Evolutionary conservation across 2,329 filamentous ascomycete genomes (phyloP).

Genomic region (Cercospora sp.): DNA sequence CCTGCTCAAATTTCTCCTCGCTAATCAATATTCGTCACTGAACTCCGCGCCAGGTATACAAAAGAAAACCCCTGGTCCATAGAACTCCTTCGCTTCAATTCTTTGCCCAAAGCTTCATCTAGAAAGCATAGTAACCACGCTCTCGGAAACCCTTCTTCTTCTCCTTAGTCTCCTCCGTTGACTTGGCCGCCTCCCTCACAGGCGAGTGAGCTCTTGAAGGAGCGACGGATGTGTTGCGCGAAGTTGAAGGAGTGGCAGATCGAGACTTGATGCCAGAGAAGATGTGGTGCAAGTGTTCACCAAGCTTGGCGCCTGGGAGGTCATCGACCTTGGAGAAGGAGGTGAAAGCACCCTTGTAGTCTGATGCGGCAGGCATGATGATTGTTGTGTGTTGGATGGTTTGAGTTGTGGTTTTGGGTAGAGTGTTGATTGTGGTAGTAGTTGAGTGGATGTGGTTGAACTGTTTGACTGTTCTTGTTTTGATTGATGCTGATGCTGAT

Average conservation of each 20-base stretch:
- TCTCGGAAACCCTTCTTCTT: not conserved
- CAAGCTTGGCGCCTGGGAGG: constrained; percentile 6
- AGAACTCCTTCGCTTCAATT: not conserved
- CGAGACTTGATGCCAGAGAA: constrained; percentile 10
- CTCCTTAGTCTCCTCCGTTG: not conserved
- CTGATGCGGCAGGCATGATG: constrained; percentile 7
- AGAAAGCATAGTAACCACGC: not conserved
- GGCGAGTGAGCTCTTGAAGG: not conserved
- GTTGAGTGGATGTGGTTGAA: not conserved
- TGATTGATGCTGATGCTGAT: constrained; percentile 6
- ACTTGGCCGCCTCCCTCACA: not conserved
- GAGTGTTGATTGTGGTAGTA: not conserved
- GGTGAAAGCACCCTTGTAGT: constrained; percentile 1
- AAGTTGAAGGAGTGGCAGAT: not conserved
- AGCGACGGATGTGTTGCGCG: constrained; percentile 6
- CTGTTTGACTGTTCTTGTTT: not conserved
- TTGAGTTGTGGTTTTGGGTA: not conserved
- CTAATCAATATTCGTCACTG: not conserved
- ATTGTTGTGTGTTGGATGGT: not conserved
- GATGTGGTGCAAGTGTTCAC: constrained; percentile 13
- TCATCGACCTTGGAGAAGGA: constrained; percentile 10
- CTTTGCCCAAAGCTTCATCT: not conserved
- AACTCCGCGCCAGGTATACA: not conserved
- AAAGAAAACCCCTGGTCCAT: too few species aligned
- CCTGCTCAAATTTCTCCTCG: not conserved